phyloP scores from a whole-genome alignment of 805 yeast genomes.

The Wickerhamiella nectarea region DNA sequence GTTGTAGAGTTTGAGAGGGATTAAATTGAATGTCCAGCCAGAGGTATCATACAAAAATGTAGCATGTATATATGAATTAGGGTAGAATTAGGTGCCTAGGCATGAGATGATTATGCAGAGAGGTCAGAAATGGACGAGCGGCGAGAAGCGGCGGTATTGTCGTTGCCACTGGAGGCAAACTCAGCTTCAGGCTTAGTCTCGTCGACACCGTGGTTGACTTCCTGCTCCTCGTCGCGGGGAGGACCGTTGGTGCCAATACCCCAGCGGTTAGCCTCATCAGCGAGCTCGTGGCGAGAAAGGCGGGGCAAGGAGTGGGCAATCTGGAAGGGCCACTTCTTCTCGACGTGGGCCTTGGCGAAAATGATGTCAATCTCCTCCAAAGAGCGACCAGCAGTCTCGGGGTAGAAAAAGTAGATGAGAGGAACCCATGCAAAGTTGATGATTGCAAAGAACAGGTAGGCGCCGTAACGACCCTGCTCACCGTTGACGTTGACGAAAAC shows the following conservation, averaged over 20 bases:
- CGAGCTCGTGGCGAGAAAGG: conserved; percentile 43
- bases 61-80: neutral
- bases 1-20: too few species aligned
- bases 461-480: conserved; percentile 34
- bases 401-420: conserved; percentile 51
- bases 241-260: conserved; percentile 29
- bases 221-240: neutral
- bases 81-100: neutral
- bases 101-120: neutral
- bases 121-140: conserved; percentile 7
- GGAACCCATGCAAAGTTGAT: conserved; percentile 50
- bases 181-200: conserved; percentile 1
- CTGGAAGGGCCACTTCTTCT: conserved; percentile 44
- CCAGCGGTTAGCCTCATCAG: conserved; percentile 42
- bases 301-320: conserved; percentile 53
- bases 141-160: neutral
- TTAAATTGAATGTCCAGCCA: too few species aligned
- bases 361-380: conserved; percentile 66
- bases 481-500: conserved; percentile 31
- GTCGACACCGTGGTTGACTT: neutral
- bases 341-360: conserved; percentile 44
- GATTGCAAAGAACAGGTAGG: conserved; percentile 55
- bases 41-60: neutral
- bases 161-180: neutral
- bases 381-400: conserved; percentile 65